Conservation (phyloP, 2,329 filamentous ascomycete genomes). For the Botrytis porri region DNA sequence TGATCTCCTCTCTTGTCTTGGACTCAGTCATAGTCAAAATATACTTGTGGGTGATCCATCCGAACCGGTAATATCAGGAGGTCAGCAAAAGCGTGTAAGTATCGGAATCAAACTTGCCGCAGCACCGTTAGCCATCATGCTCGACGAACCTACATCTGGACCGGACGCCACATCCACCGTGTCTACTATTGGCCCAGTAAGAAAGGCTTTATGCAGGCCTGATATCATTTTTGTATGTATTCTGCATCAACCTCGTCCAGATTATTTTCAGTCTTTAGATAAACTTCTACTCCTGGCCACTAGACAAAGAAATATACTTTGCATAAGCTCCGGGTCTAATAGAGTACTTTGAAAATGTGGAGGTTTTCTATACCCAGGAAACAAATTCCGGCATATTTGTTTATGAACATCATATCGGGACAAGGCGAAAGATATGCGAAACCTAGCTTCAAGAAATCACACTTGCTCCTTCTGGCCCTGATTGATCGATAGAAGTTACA, state of each 20-base stretch:
- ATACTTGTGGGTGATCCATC: neutral
- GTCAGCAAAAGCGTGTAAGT: conserved; percentile 1
- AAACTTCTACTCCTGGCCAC: neutral
- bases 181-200: neutral
- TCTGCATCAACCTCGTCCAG: neutral
- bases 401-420: neutral
- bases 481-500: neutral
- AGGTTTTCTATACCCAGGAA: neutral
- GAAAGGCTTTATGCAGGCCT: conserved; percentile 5
- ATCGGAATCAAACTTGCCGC: conserved; percentile 3
- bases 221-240: neutral
- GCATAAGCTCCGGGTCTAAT: neutral
- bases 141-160: conserved; percentile 2
- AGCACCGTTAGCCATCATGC: neutral
- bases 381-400: neutral
- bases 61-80: neutral
- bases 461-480: neutral
- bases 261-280: neutral
- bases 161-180: neutral
- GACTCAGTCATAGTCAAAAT: neutral
- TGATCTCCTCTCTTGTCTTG: neutral
- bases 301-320: neutral
- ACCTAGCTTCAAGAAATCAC: neutral
- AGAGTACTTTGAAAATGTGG: neutral
- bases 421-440: neutral